phyloP scores from a whole-genome alignment of 73 alveolate species.

The Tetrahymena malaccensis region DNA sequence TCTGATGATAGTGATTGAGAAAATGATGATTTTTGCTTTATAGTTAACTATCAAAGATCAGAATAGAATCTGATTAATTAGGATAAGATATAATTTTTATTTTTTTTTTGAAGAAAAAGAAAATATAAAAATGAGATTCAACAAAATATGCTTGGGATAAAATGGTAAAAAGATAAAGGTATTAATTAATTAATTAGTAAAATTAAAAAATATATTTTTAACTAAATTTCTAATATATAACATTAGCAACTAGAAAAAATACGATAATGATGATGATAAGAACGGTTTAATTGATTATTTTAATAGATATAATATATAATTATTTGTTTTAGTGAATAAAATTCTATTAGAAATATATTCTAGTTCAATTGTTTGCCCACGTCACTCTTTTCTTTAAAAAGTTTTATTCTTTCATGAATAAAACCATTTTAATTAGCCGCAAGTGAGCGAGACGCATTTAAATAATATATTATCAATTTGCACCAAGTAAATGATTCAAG shows the following conservation, averaged over 20 bases:
- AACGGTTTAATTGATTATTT: neutral
- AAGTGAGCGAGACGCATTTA: neutral
- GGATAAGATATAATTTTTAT: neutral
- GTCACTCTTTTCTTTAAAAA: neutral
- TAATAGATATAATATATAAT: neutral
- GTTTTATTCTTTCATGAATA: neutral
- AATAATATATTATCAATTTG: neutral
- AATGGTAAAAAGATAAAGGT: neutral
- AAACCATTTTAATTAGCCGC: neutral
- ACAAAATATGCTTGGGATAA: neutral
- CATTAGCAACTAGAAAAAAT: neutral
- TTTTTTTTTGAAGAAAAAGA: neutral
- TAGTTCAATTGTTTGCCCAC: neutral
- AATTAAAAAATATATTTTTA: neutral
- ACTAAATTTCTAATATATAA: neutral
- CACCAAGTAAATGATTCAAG: slow-evolving; percentile 39
- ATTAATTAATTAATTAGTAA: no score
- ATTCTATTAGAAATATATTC: neutral
- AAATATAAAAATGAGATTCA: neutral
- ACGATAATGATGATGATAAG: neutral
- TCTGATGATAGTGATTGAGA: neutral
- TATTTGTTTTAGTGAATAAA: neutral
- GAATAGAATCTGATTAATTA: neutral
- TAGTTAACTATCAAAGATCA: neutral
- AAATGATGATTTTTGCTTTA: neutral